phyloP scores from a whole-genome alignment of 1,139 yeast genomes.

The Debaryomyces sp. region DNA sequence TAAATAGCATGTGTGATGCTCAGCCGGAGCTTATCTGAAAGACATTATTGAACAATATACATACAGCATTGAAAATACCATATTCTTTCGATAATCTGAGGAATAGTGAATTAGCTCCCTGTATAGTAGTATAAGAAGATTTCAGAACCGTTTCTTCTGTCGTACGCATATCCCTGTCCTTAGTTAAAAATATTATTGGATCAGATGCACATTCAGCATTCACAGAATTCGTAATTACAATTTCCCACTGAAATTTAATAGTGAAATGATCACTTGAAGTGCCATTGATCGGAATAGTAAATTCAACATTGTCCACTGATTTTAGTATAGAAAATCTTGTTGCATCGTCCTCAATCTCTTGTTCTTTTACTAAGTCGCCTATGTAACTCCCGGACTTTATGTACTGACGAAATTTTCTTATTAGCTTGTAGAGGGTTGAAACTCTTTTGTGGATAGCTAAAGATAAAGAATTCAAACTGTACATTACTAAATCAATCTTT shows the following conservation, averaged over 20 bases:
- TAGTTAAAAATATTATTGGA: slow-evolving; percentile 17
- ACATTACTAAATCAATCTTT: slow-evolving; percentile 33
- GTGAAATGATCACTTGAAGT: slow-evolving; percentile 7
- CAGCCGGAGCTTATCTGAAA: slow-evolving; percentile 17
- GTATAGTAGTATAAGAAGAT: not conserved
- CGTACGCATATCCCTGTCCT: slow-evolving; percentile 8
- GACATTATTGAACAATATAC: slow-evolving; percentile 24
- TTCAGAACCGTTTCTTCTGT: not conserved
- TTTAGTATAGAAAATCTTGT: slow-evolving; percentile 21
- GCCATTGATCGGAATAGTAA: slow-evolving; percentile 14
- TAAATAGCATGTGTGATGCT: not conserved
- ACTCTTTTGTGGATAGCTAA: slow-evolving; percentile 25
- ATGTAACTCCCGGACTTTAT: slow-evolving; percentile 10
- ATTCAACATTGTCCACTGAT: slow-evolving; percentile 22
- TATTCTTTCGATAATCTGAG: slow-evolving; percentile 23
- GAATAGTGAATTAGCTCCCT: slow-evolving; percentile 19
- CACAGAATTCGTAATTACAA: slow-evolving; percentile 24
- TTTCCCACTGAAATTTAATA: slow-evolving; percentile 30
- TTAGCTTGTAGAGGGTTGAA: slow-evolving; percentile 21
- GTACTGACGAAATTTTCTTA: slow-evolving; percentile 18
- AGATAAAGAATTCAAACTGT: slow-evolving; percentile 36
- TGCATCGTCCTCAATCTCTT: not conserved
- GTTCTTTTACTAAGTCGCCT: slow-evolving; percentile 7
- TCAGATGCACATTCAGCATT: slow-evolving; percentile 32
- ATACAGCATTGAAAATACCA: slow-evolving; percentile 30